Evolutionary conservation across 208 protist genomes (phyloP), one percentile per base, ranked within the genome.

Genomic region (Angomonas ambiguus): DNA sequence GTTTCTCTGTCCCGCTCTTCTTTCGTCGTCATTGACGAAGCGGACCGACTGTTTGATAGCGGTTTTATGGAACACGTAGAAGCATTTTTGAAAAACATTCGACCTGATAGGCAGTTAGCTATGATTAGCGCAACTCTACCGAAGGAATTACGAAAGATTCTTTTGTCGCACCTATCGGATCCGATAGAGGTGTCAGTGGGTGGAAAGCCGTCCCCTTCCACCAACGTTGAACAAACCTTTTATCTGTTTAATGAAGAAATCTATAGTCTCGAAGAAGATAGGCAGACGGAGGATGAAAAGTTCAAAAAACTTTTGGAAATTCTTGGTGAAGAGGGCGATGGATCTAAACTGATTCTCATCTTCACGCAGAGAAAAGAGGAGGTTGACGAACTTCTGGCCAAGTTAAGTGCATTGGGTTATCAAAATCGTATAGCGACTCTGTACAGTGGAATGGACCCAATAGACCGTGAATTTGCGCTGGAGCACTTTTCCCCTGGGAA

Each of bases 121-220:
- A 91, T 97, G 76, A 88, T 98, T 67, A 93, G 86, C 57, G 93
- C 94, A n/a, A 98, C 96, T 25, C 88, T 97, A 76, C 93, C 93
- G 38, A 84, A 84, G 55, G 77, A 88, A 64, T 79, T 98, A 34
- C 87, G 90, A 64, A 77, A 77, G 67, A 61, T 87, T 31, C 84
- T 96, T 13, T 61, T 82, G 59, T 61, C 72, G 25, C 78, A 94
- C 62, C 42, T 98, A 60, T 57, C 72, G 16, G 71, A 96, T 66
- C 87, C 94, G 0, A 41, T 97, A 8, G 80, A 96, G 62, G 93
- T 98, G 32, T 82, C 85, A 8, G 87, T 97, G 32, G 95, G 95
- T 18, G 87, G 90, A 11, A 80, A 80, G 55, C 80, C 87, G 16
- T 84, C 86, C 0, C 88, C 92, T 4, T 83, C 87, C 13, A 83